These are phyloP conservation scores for Tuber brumale DNA, from an alignment of 495 filamentous ascomycete genomes.

Conservation along the genomic window DNA sequence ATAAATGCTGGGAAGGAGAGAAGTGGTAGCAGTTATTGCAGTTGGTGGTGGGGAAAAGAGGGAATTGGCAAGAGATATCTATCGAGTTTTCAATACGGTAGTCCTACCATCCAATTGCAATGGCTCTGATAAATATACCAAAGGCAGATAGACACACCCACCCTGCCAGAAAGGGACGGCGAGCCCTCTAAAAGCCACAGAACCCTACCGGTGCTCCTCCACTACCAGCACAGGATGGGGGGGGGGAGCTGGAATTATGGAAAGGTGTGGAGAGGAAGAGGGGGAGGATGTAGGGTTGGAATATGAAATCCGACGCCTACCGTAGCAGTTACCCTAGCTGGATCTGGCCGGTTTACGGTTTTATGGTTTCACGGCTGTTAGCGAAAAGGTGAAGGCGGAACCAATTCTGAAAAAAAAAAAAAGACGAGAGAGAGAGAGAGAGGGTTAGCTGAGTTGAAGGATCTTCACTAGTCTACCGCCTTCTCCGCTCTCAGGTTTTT, in stretches of 20 bases:
- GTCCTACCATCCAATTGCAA: neutral
- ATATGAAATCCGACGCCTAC: neutral
- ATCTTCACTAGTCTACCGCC: neutral
- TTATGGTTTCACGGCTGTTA: neutral
- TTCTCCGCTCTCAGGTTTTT: neutral
- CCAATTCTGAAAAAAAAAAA: neutral
- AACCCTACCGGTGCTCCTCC: constrained; percentile 5
- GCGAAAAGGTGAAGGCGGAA: neutral
- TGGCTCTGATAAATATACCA: neutral
- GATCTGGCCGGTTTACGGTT: neutral
- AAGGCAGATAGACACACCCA: neutral
- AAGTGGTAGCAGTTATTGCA: neutral
- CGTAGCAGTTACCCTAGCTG: neutral
- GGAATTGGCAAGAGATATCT: neutral
- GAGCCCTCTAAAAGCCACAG: neutral
- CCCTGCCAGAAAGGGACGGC: neutral
- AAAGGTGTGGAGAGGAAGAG: neutral
- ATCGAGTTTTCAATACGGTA: neutral
- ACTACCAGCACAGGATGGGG: neutral
- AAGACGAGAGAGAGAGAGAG: too few species aligned
- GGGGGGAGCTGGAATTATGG: neutral
- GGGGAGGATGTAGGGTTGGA: neutral
- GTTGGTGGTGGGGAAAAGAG: neutral
- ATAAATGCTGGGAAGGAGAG: neutral
- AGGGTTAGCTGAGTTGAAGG: neutral